Evolutionary conservation across 2,329 filamentous ascomycete genomes (phyloP).

Genomic region (Cercospora berteroae): DNA sequence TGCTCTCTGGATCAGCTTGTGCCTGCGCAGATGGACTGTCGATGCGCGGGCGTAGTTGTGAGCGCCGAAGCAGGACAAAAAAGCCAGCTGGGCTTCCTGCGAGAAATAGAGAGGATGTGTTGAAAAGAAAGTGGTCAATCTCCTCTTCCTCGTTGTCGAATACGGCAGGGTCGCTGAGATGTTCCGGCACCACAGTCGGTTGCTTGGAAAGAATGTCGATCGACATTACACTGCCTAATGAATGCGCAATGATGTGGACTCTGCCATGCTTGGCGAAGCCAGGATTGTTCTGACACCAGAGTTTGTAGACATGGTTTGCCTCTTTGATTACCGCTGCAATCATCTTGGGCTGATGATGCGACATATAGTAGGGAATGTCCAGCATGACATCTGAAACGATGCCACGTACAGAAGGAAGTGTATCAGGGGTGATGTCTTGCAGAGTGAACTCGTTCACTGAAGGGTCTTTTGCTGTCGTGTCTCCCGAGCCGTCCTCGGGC

Average conservation of each 20-base stretch:
- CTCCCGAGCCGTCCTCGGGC: conserved; percentile 54
- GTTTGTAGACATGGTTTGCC: conserved; percentile 89
- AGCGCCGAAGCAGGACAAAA: conserved; percentile 80
- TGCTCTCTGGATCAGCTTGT: conserved; percentile 57
- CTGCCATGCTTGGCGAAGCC: conserved; percentile 74
- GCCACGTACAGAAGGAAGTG: conserved; percentile 83
- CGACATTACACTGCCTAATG: conserved; percentile 90
- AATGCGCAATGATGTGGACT: conserved; percentile 91
- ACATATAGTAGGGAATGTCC: conserved; percentile 96
- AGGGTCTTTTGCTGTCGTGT: conserved; percentile 8
- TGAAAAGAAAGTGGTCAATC: conserved; percentile 73
- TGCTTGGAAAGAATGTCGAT: conserved; percentile 87
- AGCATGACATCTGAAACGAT: conserved; percentile 98
- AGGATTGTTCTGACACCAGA: conserved; percentile 93
- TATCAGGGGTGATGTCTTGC: conserved; percentile 87
- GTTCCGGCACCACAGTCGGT: conserved; percentile 65
- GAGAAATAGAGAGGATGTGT: conserved; percentile 85
- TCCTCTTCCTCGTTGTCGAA: conserved; percentile 29
- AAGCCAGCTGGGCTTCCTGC: conserved; percentile 89
- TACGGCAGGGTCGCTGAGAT: conserved; percentile 36
- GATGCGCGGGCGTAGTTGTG: conserved; percentile 69
- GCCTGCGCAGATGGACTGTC: conserved; percentile 74
- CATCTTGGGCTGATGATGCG: conserved; percentile 94
- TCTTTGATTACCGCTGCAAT: conserved; percentile 82
- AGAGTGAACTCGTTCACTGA: conserved; percentile 62